phyloP scores from a whole-genome alignment of 148 eudicot species.

The Chenopodium quinoa region DNA sequence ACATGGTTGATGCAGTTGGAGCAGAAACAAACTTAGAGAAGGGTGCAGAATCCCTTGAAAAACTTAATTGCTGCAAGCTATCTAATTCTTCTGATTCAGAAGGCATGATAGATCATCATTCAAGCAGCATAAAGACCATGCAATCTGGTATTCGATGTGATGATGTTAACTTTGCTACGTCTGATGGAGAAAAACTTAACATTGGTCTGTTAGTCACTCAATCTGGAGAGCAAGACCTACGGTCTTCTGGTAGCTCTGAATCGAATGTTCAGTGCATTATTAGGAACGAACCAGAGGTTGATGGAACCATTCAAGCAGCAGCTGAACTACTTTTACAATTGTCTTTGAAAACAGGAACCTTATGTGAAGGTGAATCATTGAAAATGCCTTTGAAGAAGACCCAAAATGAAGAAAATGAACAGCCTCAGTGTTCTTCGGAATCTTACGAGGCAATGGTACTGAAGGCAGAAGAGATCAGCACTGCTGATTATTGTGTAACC shows the following conservation, averaged over 20 bases:
- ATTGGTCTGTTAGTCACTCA: slow-evolving; percentile 15
- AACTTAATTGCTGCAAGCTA: slow-evolving; percentile 16
- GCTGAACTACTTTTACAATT: slow-evolving; percentile 44
- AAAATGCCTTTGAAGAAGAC: slow-evolving; percentile 19
- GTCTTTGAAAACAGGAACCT: slow-evolving; percentile 24
- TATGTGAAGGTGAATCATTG: slow-evolving; percentile 13
- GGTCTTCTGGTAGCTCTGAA: slow-evolving; percentile 34
- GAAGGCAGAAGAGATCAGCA: slow-evolving; percentile 35
- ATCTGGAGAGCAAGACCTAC: slow-evolving; percentile 32
- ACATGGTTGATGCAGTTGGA: slow-evolving; percentile 10
- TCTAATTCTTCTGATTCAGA: slow-evolving; percentile 30
- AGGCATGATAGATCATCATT: slow-evolving; percentile 21
- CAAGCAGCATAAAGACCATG: slow-evolving; percentile 36
- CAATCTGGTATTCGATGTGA: slow-evolving; percentile 34
- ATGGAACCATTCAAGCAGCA: slow-evolving; percentile 35
- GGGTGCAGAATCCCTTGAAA: slow-evolving; percentile 21
- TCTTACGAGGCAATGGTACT: slow-evolving; percentile 59
- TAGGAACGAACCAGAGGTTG: slow-evolving; percentile 27
- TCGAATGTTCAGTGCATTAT: slow-evolving; percentile 20
- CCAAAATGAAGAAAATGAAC: slow-evolving; percentile 25
- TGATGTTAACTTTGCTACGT: slow-evolving; percentile 25
- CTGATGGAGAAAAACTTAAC: slow-evolving; percentile 3
- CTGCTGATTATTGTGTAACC: slow-evolving; percentile 50
- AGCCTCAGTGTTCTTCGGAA: slow-evolving; percentile 47
- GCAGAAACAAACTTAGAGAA: slow-evolving; percentile 7